Evolutionary conservation across 1,284 basidiomycete genomes (phyloP), one percentile per base, ranked within the genome.

Genomic region (Malassezia brasiliensis): DNA sequence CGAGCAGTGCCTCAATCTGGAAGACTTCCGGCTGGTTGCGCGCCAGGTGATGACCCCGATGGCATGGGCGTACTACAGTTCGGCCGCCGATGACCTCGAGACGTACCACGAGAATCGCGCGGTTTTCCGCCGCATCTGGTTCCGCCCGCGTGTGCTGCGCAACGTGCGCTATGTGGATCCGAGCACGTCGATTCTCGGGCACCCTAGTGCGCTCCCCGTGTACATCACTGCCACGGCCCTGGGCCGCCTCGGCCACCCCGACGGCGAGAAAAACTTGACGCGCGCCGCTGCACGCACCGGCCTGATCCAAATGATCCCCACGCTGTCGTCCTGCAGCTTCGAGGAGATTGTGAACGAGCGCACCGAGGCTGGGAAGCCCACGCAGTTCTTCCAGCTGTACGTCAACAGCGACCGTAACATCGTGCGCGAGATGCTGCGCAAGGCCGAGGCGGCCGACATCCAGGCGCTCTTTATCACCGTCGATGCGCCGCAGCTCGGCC

Each of bases 101-200:
- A 77, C 77, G 8, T 72, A 77, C 75, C 80, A 90, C 22, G 90
- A 96, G 76, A 94, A 94, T 71, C 85, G 86, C 55, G 80, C 83
- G 46, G 88, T 88, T 0, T 96, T 86, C 72, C 88, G 85, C 82
- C 86, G 87, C 52, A 81, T 96, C 65, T 96, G 90, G 90, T 94
- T 96, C 79, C 81, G 90, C 15, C 90, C 90, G 11, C 82, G 89
- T 14, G 80, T 96, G 39, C 78, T 96, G 9, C 82, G 88, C 22
- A 83, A 94, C 67, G 89, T 96, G 10, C 82, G 82, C 10, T 78
- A 79, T 3, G 84, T 94, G 14, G 86, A 94, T 75, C 90, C 81
- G 2, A 56, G 61, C 14, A 63, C 66, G 22, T 55, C 47, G 14
- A 48, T 58, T 9, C 55, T 68, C 6, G 64, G 58, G 8, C 55